A percentile compares a stretch with the other conserved stretches of the same genome.
Evolutionary conservation across 2,329 filamentous ascomycete species (phyloP).

Genomic region (Epicoccum sorghinum): DNA sequence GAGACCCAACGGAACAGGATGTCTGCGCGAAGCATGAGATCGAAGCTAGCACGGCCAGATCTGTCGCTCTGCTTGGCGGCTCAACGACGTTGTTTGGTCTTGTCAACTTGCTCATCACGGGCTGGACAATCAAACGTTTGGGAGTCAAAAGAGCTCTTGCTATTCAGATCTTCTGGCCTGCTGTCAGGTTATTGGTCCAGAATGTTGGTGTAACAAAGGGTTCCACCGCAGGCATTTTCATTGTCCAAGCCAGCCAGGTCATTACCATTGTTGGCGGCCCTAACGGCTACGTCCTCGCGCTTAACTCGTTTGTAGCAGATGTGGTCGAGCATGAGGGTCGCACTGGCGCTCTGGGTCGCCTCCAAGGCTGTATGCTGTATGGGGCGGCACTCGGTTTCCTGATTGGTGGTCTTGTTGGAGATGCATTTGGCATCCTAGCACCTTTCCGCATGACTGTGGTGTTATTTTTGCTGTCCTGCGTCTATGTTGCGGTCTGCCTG

Average conservation of each 20-base stretch:
- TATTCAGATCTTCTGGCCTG: slow-evolving; percentile 68
- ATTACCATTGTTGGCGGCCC: slow-evolving; percentile 73
- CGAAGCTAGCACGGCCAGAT: slow-evolving; percentile 66
- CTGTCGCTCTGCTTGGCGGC: slow-evolving; percentile 69
- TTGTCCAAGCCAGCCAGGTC: slow-evolving; percentile 70
- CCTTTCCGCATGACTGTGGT: slow-evolving; percentile 70
- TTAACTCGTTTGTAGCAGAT: slow-evolving; percentile 73
- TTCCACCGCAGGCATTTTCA: slow-evolving; percentile 66
- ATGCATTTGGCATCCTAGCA: slow-evolving; percentile 65
- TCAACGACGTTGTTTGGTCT: slow-evolving; percentile 72
- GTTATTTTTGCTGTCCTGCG: slow-evolving; percentile 56
- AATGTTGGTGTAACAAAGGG: slow-evolving; percentile 69
- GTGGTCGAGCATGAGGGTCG: slow-evolving; percentile 64
- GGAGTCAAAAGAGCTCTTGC: slow-evolving; percentile 68
- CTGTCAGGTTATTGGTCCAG: slow-evolving; percentile 67
- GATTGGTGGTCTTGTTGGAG: slow-evolving; percentile 68
- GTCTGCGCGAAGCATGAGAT: slow-evolving; percentile 67
- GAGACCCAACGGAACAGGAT: slow-evolving; percentile 52
- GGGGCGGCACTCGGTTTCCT: slow-evolving; percentile 69
- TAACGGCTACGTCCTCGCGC: slow-evolving; percentile 69
- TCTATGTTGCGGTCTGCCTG: slow-evolving; percentile 51
- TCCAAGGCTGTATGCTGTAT: slow-evolving; percentile 72
- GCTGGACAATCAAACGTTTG: slow-evolving; percentile 69
- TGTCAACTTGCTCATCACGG: slow-evolving; percentile 70
- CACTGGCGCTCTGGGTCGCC: slow-evolving; percentile 68